Evolutionary conservation across 805 yeast species (phyloP).

Genomic region (Yamadazyma phyllophila): DNA sequence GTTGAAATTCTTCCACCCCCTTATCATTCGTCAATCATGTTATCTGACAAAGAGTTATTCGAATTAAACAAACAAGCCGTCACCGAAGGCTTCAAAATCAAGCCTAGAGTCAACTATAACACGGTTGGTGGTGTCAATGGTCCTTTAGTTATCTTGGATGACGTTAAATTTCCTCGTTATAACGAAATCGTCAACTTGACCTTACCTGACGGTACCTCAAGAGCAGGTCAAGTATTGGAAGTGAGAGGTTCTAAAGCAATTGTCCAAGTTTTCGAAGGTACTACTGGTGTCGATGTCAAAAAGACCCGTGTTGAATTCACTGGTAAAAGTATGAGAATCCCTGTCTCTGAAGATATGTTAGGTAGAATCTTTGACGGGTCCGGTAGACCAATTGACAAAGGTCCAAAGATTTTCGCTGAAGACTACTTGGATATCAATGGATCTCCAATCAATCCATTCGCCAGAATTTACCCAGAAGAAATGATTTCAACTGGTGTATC

Average conservation of each 20-base stretch:
- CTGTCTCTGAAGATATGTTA: conserved; percentile 94
- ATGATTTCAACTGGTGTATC: conserved; percentile 99
- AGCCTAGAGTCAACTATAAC: conserved; percentile 89
- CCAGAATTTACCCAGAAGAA: conserved; percentile 99
- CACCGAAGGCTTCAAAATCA: conserved; percentile 84
- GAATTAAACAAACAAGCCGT: conserved; percentile 91
- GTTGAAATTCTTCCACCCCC: conserved; percentile 9
- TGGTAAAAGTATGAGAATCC: conserved; percentile 87
- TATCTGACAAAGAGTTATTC: conserved; percentile 45
- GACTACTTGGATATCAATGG: conserved; percentile 98
- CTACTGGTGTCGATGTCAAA: conserved; percentile 97
- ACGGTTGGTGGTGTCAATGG: conserved; percentile 99
- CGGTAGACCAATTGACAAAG: conserved; percentile 97
- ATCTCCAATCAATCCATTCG: conserved; percentile 96
- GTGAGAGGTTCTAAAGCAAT: conserved; percentile 96
- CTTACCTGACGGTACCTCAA: conserved; percentile 87
- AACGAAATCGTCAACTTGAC: conserved; percentile 97
- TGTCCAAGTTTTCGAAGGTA: conserved; percentile 99
- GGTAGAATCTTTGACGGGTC: conserved; percentile 99
- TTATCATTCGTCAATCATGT: conserved; percentile 21
- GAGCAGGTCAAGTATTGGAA: conserved; percentile 98
- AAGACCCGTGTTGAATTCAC: conserved; percentile 97
- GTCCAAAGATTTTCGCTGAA: conserved; percentile 98
- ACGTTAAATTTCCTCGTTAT: conserved; percentile 60
- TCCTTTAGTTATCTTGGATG: conserved; percentile 76